These are phyloP conservation scores for Eurotiales sp. DNA, from an alignment of 2,329 filamentous ascomycete genomes.

Conservation along the genomic window DNA sequence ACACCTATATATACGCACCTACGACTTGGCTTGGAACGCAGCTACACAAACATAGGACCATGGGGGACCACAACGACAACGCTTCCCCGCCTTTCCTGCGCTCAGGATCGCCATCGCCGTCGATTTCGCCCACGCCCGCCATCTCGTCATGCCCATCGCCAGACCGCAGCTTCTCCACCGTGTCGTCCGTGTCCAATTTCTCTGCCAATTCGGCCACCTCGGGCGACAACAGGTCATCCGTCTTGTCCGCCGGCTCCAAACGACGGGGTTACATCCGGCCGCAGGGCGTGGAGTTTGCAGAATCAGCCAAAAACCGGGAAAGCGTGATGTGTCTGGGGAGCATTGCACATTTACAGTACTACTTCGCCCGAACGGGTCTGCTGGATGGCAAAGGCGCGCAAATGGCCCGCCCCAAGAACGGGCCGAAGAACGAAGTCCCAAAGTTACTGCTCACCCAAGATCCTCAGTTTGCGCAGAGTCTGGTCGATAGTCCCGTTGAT, in stretches of 20 bases:
- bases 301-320: constrained; percentile 83
- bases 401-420: constrained; percentile 68
- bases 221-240: constrained; percentile 40
- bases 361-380: constrained; percentile 91
- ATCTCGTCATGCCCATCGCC: constrained; percentile 43
- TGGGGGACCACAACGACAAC: constrained; percentile 16
- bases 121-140: constrained; percentile 39
- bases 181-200: constrained; percentile 39
- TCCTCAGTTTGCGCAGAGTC: constrained; percentile 36
- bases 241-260: constrained; percentile 43
- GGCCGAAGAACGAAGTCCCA: constrained; percentile 43
- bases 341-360: constrained; percentile 96
- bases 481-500: constrained; percentile 52
- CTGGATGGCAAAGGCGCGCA: constrained; percentile 91
- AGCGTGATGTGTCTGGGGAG: constrained; percentile 95
- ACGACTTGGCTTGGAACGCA: too few relatives aligned
- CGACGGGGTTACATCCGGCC: constrained; percentile 84
- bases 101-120: constrained; percentile 38
- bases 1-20: not conserved
- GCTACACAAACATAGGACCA: not conserved
- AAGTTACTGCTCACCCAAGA: constrained; percentile 37
- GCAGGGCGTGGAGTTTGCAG: constrained; percentile 82
- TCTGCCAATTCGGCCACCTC: not conserved
- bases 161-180: constrained; percentile 44
- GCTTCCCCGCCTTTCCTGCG: constrained; percentile 24